A percentile compares a stretch with the other conserved stretches of the same genome.
Evolutionary conservation across 2,329 filamentous ascomycete genomes (phyloP).

Genomic region (Colletotrichum sp.): DNA sequence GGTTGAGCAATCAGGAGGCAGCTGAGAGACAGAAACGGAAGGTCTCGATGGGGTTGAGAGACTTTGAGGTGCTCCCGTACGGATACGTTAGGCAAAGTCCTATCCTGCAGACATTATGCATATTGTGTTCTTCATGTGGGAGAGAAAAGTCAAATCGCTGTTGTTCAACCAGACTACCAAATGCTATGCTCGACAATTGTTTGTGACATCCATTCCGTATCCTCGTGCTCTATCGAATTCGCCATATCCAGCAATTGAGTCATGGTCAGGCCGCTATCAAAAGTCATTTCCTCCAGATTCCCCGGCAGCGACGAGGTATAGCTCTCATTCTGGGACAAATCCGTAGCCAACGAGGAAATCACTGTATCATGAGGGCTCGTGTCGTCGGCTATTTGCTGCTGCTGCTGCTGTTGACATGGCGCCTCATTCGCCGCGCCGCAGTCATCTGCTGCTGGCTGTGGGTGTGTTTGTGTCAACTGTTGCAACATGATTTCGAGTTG

Average conservation of each 20-base stretch:
- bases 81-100: background rate
- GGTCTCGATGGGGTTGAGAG: background rate
- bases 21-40: background rate
- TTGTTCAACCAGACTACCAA: constrained; percentile 30
- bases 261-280: constrained; percentile 43
- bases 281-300: constrained; percentile 26
- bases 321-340: constrained; percentile 8
- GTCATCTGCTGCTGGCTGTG: background rate
- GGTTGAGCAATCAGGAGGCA: background rate
- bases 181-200: constrained; percentile 49
- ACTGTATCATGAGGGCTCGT: background rate
- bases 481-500: constrained; percentile 46
- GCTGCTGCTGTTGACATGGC: background rate
- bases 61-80: background rate
- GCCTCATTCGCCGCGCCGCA: background rate
- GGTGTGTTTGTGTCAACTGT: constrained; percentile 24
- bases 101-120: background rate
- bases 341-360: background rate
- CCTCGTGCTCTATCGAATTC: constrained; percentile 48
- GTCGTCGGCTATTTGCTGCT: background rate
- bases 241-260: constrained; percentile 53
- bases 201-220: constrained; percentile 52
- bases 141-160: background rate
- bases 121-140: background rate
- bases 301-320: constrained; percentile 10